phyloP scores from a whole-genome alignment of 257 asterid species.

The Fraxinus excelsior region DNA sequence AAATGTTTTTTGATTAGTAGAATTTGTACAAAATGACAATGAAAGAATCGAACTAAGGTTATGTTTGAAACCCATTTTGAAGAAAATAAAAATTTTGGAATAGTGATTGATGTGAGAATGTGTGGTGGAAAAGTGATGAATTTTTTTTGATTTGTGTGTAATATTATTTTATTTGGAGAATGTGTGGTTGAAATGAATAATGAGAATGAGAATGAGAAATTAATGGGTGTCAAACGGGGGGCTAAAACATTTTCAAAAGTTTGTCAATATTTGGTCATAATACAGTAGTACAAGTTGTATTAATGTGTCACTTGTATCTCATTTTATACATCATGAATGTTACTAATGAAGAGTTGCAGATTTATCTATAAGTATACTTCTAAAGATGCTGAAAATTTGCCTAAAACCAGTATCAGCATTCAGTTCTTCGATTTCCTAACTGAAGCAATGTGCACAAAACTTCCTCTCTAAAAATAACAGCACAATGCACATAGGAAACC shows the following conservation, averaged over 20 bases:
- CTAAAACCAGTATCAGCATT: background rate
- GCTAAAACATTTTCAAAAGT: background rate
- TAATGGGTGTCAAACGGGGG: too few relatives aligned
- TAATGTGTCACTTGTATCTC: background rate
- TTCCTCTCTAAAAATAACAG: background rate
- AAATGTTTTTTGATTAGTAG: background rate
- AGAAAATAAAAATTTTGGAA: too few relatives aligned
- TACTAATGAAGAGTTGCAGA: background rate
- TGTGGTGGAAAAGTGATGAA: too few relatives aligned
- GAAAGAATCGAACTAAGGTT: background rate
- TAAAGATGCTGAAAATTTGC: background rate
- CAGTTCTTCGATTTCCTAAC: background rate
- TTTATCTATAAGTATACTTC: background rate
- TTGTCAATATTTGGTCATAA: background rate
- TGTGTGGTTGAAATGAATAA: too few relatives aligned
- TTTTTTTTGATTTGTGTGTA: too few relatives aligned
- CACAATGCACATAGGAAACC: background rate
- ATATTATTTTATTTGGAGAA: too few relatives aligned
- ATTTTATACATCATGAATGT: background rate
- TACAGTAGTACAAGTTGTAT: background rate
- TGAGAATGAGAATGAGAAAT: too few relatives aligned
- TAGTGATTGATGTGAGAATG: too few relatives aligned
- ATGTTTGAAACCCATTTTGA: too few relatives aligned
- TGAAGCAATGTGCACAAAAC: background rate
- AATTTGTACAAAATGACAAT: background rate